Conservation (phyloP, 2,329 filamentous ascomycete species). For the Aspergillus floridensis region DNA sequence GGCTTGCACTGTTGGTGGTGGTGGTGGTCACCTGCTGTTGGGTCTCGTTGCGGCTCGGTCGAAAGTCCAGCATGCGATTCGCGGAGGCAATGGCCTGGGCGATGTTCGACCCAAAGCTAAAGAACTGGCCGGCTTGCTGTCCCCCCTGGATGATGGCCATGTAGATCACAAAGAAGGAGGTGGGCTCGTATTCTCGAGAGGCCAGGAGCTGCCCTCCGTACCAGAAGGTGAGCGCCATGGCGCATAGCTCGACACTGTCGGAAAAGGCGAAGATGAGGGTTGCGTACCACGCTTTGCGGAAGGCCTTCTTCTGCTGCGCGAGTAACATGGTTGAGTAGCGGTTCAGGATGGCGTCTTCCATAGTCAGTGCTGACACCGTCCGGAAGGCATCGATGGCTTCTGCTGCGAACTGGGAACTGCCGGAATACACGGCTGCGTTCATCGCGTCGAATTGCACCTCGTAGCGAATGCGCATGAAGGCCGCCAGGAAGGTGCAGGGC, state of each 20-base stretch:
- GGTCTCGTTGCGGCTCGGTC: slow-evolving; percentile 24
- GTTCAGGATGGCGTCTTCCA: slow-evolving; percentile 63
- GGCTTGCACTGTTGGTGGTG: neutral
- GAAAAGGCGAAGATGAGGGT: slow-evolving; percentile 67
- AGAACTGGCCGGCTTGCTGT: slow-evolving; percentile 64
- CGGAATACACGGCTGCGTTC: slow-evolving; percentile 65
- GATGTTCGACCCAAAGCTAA: slow-evolving; percentile 61
- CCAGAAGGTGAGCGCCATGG: slow-evolving; percentile 62
- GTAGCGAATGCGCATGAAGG: slow-evolving; percentile 58
- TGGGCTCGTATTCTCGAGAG: slow-evolving; percentile 47
- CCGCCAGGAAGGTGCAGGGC: slow-evolving; percentile 51
- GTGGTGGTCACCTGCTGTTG: neutral
- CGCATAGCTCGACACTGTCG: slow-evolving; percentile 64
- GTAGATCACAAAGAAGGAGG: slow-evolving; percentile 58
- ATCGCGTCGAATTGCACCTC: slow-evolving; percentile 67
- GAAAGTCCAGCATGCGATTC: slow-evolving; percentile 36
- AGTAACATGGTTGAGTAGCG: slow-evolving; percentile 61
- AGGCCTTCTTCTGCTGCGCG: slow-evolving; percentile 59
- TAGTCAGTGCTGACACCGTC: slow-evolving; percentile 67
- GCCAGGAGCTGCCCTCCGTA: slow-evolving; percentile 58
- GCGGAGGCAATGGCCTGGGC: slow-evolving; percentile 39
- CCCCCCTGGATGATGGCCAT: slow-evolving; percentile 66
- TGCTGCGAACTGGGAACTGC: slow-evolving; percentile 71
- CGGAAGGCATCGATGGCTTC: slow-evolving; percentile 72
- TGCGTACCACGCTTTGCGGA: slow-evolving; percentile 59